These are phyloP conservation scores for Ilyonectria mors-panacis DNA, from an alignment of 2,329 filamentous ascomycete genomes.

Conservation along the genomic window DNA sequence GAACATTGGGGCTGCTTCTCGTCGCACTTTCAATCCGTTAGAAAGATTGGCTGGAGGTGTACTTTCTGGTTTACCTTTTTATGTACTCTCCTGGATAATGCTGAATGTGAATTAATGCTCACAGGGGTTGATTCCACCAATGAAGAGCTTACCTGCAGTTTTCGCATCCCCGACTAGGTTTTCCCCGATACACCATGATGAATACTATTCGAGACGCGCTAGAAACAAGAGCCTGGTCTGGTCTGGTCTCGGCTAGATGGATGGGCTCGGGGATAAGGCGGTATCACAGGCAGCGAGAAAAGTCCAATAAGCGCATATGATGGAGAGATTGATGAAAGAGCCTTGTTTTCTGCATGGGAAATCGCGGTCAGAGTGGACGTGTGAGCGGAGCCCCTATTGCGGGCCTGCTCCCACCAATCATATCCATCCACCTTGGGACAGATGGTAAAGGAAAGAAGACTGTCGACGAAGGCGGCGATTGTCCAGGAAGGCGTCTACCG, in stretches of 20 bases:
- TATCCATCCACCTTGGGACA: too few species aligned
- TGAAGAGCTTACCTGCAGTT: slow-evolving; percentile 27
- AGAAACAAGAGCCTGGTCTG: neutral
- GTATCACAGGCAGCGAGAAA: neutral
- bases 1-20: slow-evolving; percentile 27
- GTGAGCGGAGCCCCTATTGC: too few species aligned
- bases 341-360: too few species aligned
- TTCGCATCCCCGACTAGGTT: slow-evolving; percentile 32
- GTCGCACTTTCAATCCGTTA: slow-evolving; percentile 25
- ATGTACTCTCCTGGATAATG: slow-evolving; percentile 24
- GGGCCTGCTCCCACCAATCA: too few species aligned
- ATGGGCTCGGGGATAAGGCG: neutral
- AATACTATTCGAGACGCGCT: too few species aligned
- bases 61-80: slow-evolving; percentile 16
- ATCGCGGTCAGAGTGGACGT: too few species aligned
- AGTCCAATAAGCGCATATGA: too few species aligned
- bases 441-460: neutral
- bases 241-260: neutral
- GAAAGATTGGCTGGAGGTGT: neutral
- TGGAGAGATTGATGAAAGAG: too few species aligned
- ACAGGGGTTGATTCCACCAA: neutral
- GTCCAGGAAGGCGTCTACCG: too few species aligned
- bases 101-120: neutral
- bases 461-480: neutral
- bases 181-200: slow-evolving; percentile 33